Conservation (phyloP, 495 filamentous ascomycete species). For the Hypomontagnella submonticulosa region DNA sequence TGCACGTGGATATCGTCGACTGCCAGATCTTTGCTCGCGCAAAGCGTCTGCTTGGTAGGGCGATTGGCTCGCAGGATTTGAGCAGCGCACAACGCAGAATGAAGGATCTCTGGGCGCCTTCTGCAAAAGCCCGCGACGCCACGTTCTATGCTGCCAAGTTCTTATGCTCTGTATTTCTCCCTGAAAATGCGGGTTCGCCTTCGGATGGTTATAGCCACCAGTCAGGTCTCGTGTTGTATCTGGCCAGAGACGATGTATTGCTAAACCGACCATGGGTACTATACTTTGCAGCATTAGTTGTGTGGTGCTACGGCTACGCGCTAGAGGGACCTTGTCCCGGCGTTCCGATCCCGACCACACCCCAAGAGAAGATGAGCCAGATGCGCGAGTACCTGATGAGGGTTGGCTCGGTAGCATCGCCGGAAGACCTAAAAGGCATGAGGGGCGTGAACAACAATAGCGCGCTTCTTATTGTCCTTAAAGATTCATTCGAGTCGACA, state of each 20-base stretch:
- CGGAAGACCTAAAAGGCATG: constrained; percentile 81
- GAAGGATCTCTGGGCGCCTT: constrained; percentile 90
- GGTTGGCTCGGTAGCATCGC: constrained; percentile 78
- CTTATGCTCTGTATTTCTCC: constrained; percentile 79
- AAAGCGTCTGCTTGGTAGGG: constrained; percentile 82
- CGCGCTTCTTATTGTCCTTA: constrained; percentile 83
- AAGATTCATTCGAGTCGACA: constrained; percentile 81
- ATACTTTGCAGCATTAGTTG: constrained; percentile 89
- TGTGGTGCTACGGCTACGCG: constrained; percentile 96
- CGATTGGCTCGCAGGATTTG: constrained; percentile 84
- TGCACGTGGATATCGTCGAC: constrained; percentile 97
- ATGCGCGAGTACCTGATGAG: constrained; percentile 83
- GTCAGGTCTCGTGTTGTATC: constrained; percentile 65
- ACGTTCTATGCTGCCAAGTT: constrained; percentile 94
- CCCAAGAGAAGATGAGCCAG: constrained; percentile 73
- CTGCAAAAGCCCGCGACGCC: constrained; percentile 90
- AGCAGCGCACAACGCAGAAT: constrained; percentile 83
- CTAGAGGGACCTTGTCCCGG: constrained; percentile 78
- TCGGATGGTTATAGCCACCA: constrained; percentile 43
- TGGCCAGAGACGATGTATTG: constrained; percentile 87
- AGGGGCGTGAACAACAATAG: constrained; percentile 83
- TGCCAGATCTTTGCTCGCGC: constrained; percentile 96
- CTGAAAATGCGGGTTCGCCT: constrained; percentile 52
- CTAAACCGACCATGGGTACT: constrained; percentile 97
- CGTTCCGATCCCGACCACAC: constrained; percentile 60